phyloP scores from a whole-genome alignment of 441 rosid species.

The Viola pubescens region DNA sequence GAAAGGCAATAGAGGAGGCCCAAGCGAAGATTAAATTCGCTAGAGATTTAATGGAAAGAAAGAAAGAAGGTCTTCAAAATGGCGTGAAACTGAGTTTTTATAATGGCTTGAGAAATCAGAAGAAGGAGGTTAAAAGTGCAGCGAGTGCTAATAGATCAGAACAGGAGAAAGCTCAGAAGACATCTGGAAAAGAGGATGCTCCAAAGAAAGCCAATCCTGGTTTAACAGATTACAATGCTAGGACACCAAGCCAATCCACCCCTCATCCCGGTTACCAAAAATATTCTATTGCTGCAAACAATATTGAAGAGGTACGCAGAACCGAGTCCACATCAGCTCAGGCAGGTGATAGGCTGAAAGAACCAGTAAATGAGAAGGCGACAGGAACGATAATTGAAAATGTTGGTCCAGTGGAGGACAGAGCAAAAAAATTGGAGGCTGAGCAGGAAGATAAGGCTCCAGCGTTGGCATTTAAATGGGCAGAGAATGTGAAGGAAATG shows the following conservation, averaged over 20 bases:
- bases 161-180: conserved; percentile 22
- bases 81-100: conserved; percentile 29
- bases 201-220: conserved; percentile 15
- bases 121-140: conserved; percentile 22
- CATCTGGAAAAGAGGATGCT: conserved; percentile 16
- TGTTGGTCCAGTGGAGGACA: conserved; percentile 1
- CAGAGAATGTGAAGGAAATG: conserved; percentile 19
- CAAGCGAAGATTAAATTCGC: conserved; percentile 65
- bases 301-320: conserved; percentile 13
- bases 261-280: conserved; percentile 2
- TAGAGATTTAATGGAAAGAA: conserved; percentile 68
- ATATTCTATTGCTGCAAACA: conserved; percentile 18
- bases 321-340: conserved; percentile 6
- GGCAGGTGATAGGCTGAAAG: conserved; percentile 12
- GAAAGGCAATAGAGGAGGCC: conserved; percentile 85
- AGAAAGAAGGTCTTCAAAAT: conserved; percentile 45
- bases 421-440: conserved; percentile 7
- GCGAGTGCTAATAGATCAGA: conserved; percentile 23
- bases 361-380: conserved; percentile 21
- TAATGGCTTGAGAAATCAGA: conserved; percentile 26
- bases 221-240: conserved; percentile 13
- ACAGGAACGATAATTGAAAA: conserved; percentile 14
- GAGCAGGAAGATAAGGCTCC: conserved; percentile 7
- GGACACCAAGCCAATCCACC: conserved; percentile 12
- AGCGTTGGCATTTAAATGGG: too few relatives aligned